Percentiles rank a stretch among this genome's conserved stretches.
Evolutionary conservation across 2,329 filamentous ascomycete species (phyloP).

Genomic region (Orbilia oligospora): DNA sequence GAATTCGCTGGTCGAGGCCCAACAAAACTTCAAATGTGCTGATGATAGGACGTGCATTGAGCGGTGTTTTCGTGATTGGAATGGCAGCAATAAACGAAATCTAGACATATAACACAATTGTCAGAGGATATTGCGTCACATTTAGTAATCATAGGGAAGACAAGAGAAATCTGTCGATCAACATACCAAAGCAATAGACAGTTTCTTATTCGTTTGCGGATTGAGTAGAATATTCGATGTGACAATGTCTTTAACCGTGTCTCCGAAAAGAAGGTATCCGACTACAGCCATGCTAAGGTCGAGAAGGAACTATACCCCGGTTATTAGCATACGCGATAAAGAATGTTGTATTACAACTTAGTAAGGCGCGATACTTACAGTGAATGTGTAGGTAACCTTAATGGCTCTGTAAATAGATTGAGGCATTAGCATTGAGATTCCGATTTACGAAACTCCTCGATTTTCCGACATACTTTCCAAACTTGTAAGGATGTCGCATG

Average conservation of each 20-base stretch:
- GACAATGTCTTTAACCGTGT: constrained; percentile 76
- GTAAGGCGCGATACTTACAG: constrained; percentile 71
- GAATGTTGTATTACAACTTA: background rate
- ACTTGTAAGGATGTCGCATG: constrained; percentile 87
- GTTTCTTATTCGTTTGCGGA: constrained; percentile 69
- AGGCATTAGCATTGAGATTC: constrained; percentile 13
- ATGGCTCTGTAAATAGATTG: constrained; percentile 71
- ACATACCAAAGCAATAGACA: constrained; percentile 81
- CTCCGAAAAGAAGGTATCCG: constrained; percentile 94
- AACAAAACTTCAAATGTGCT: constrained; percentile 85
- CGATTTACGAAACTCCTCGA: background rate
- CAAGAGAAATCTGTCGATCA: constrained; percentile 66
- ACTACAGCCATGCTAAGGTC: constrained; percentile 86
- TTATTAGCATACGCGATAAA: constrained; percentile 37
- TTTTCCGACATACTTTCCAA: constrained; percentile 68
- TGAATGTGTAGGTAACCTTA: constrained; percentile 86
- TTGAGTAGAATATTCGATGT: constrained; percentile 84
- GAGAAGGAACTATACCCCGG: constrained; percentile 75
- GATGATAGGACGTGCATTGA: constrained; percentile 89
- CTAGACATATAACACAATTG: constrained; percentile 55
- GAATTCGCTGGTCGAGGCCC: constrained; percentile 76
- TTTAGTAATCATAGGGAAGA: constrained; percentile 66
- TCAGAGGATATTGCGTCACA: constrained; percentile 2
- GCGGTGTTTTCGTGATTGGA: constrained; percentile 92
- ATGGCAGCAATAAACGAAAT: constrained; percentile 92